phyloP scores from a whole-genome alignment of 768 basidiomycete genomes.

The Lactifluus hygrophoroides region DNA sequence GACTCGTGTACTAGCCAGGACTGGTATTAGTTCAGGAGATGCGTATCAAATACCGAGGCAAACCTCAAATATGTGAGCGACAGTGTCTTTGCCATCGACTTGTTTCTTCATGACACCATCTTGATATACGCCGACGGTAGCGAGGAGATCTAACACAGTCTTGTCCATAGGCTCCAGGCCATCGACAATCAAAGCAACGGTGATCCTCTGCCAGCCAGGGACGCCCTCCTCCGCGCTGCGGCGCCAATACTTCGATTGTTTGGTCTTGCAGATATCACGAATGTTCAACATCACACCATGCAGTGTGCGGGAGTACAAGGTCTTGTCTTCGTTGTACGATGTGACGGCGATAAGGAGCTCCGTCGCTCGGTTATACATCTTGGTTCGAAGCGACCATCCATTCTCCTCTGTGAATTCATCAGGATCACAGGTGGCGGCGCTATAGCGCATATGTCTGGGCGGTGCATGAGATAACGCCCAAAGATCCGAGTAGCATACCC shows the following conservation, averaged over 20 bases:
- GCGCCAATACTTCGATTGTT: slow-evolving; percentile 89
- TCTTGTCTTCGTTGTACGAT: slow-evolving; percentile 89
- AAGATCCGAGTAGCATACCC: slow-evolving; percentile 28
- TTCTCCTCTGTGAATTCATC: slow-evolving; percentile 75
- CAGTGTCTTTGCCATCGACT: slow-evolving; percentile 78
- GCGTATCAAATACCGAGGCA: not conserved
- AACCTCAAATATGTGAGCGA: slow-evolving; percentile 94
- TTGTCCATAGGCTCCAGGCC: slow-evolving; percentile 96
- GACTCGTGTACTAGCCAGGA: slow-evolving; percentile 77
- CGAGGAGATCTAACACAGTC: slow-evolving; percentile 79
- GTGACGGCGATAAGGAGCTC: slow-evolving; percentile 93
- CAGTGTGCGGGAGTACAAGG: slow-evolving; percentile 81
- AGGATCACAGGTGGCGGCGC: slow-evolving; percentile 84
- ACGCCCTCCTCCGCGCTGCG: slow-evolving; percentile 73
- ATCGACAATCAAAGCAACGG: slow-evolving; percentile 84
- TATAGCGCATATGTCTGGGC: slow-evolving; percentile 83
- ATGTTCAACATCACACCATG: slow-evolving; percentile 98
- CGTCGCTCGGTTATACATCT: slow-evolving; percentile 81
- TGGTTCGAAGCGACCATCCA: slow-evolving; percentile 80
- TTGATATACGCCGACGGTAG: slow-evolving; percentile 88
- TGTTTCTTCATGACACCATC: slow-evolving; percentile 95
- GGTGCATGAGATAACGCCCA: not conserved
- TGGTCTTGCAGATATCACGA: slow-evolving; percentile 93
- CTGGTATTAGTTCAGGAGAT: slow-evolving; percentile 4
- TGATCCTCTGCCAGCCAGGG: slow-evolving; percentile 87